Evolutionary conservation across 2,329 filamentous ascomycete genomes (phyloP).

Genomic region (Nemania diffusa): DNA sequence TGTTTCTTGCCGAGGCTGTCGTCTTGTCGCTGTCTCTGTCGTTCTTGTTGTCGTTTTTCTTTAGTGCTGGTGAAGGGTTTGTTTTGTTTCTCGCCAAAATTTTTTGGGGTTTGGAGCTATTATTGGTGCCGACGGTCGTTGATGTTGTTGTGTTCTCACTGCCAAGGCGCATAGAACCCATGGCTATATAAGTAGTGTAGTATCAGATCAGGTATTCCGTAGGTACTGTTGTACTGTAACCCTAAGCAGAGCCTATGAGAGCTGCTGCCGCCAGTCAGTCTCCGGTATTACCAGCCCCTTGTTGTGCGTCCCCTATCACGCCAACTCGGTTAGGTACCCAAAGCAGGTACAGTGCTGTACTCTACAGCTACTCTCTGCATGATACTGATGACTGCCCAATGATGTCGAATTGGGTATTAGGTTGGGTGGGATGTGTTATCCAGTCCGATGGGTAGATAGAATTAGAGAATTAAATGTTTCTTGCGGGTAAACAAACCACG

Average conservation of each 20-base stretch:
- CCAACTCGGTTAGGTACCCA: not conserved
- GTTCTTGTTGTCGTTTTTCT: not conserved
- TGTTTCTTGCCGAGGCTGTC: not conserved
- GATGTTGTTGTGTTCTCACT: conserved; percentile 23
- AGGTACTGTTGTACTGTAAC: not conserved
- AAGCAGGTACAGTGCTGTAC: not conserved
- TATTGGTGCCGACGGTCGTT: not conserved
- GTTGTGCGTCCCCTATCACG: not conserved
- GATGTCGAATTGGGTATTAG: not conserved
- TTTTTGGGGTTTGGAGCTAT: conserved; percentile 25
- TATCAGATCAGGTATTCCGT: not conserved
- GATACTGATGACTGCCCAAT: not conserved
- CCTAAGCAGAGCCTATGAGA: not conserved
- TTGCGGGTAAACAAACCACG: conserved; percentile 27
- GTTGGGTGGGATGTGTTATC: conserved; percentile 12
- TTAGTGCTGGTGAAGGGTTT: conserved; percentile 5
- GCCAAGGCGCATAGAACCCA: conserved; percentile 27
- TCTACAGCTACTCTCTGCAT: not conserved
- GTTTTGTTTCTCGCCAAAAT: conserved; percentile 23
- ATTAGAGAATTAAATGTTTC: conserved; percentile 14
- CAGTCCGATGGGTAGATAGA: not conserved
- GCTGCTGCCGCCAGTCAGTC: not conserved
- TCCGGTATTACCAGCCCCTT: conserved; percentile 1
- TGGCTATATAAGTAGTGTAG: not conserved
- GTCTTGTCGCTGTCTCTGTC: not conserved